Conservation (phyloP, 179 eudicot species). For the Sideroxylon spinosum region DNA sequence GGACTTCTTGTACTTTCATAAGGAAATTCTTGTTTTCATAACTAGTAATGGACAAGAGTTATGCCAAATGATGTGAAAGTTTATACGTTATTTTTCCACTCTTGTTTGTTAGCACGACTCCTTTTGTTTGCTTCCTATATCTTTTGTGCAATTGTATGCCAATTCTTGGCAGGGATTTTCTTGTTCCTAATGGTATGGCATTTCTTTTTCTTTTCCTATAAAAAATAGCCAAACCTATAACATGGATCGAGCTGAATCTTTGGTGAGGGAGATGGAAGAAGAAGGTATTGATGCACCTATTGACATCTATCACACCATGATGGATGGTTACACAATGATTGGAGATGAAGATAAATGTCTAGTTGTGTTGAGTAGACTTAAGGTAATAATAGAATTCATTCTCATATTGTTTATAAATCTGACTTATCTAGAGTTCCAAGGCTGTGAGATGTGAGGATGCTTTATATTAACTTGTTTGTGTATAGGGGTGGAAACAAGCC, state of each 20-base stretch:
- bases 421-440: neutral
- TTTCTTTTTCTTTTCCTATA: neutral
- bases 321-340: conserved; percentile 95
- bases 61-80: neutral
- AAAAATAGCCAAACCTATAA: conserved; percentile 59
- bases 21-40: neutral
- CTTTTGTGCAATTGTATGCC: neutral
- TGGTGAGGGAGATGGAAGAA: conserved; percentile 97
- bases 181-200: neutral
- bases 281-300: conserved; percentile 94
- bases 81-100: neutral
- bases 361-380: conserved; percentile 74
- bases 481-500: too few species aligned
- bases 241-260: conserved; percentile 81
- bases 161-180: neutral
- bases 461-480: too few species aligned
- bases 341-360: conserved; percentile 84
- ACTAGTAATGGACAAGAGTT: neutral
- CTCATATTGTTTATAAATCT: neutral
- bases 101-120: neutral
- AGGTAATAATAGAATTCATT: conserved; percentile 38
- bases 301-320: conserved; percentile 92
- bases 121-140: neutral
- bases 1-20: neutral
- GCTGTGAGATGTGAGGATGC: conserved; percentile 7